These are phyloP conservation scores for Agrocybe chaxingu DNA, from an alignment of 768 basidiomycete species.

Conservation along the genomic window DNA sequence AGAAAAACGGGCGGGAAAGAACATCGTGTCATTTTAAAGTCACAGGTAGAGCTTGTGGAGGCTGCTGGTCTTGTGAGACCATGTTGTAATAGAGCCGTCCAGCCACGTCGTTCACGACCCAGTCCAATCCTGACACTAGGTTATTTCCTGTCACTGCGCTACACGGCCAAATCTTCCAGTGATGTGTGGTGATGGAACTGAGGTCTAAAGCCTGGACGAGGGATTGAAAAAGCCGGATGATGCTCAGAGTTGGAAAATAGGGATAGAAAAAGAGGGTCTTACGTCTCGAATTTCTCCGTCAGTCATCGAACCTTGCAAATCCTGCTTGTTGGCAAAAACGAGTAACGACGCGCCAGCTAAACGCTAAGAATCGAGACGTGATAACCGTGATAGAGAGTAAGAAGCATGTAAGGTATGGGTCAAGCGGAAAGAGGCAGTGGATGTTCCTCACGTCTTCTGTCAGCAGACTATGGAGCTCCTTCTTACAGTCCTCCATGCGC, in stretches of 20 bases:
- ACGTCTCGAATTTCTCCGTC: constrained; percentile 82
- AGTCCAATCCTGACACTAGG: constrained; percentile 81
- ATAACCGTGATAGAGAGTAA: constrained; percentile 14
- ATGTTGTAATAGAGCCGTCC: constrained; percentile 81
- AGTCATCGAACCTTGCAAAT: constrained; percentile 84
- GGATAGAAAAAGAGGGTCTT: constrained; percentile 29
- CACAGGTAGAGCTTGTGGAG: constrained; percentile 4
- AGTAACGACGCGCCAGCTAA: constrained; percentile 94
- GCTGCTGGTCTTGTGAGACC: constrained; percentile 19
- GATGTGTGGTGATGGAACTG: constrained; percentile 77
- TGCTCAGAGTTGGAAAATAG: constrained; percentile 12
- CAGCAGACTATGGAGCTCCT: constrained; percentile 82
- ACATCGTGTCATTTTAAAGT: constrained; percentile 8
- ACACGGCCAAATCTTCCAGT: constrained; percentile 88
- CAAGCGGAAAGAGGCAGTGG: constrained; percentile 3
- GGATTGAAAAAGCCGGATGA: constrained; percentile 4
- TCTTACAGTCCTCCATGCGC: constrained; percentile 86
- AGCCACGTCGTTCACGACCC: constrained; percentile 90
- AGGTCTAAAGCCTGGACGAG: constrained; percentile 72
- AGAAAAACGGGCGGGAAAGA: constrained; percentile 5
- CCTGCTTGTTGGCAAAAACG: constrained; percentile 98
- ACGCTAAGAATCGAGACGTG: constrained; percentile 50
- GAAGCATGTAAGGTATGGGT: constrained; percentile 4
- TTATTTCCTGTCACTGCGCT: constrained; percentile 90
- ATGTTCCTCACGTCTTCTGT: constrained; percentile 78